Evolutionary conservation across 352 stramenopile genomes (phyloP).

Genomic region (Phytopythium ostracodes): DNA sequence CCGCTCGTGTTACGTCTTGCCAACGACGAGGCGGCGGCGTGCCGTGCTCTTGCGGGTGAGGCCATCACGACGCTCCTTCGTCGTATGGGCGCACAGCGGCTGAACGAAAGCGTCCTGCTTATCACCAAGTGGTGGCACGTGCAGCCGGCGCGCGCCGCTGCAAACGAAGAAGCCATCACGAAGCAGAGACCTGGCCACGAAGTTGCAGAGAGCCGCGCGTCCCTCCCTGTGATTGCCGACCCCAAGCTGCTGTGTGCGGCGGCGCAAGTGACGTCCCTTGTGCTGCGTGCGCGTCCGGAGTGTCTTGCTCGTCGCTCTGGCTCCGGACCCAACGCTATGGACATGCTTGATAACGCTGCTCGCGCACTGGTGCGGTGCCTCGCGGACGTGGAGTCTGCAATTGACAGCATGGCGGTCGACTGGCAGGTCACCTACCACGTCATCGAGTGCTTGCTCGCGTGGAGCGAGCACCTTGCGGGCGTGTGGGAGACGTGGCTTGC

Average conservation of each 20-base stretch:
- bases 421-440: conserved; percentile 71
- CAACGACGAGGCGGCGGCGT: conserved; percentile 93
- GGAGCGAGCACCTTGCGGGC: conserved; percentile 55
- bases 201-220: not conserved
- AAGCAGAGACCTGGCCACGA: conserved; percentile 6
- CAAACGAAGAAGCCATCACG: conserved; percentile 12
- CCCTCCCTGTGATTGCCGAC: conserved; percentile 3
- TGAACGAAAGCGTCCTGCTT: conserved; percentile 89
- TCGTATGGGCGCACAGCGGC: conserved; percentile 86
- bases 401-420: conserved; percentile 38
- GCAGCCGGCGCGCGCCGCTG: not conserved
- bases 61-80: conserved; percentile 84
- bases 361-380: conserved; percentile 34
- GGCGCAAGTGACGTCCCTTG: conserved; percentile 68
- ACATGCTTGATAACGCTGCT: conserved; percentile 36
- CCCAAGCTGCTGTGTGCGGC: conserved; percentile 64
- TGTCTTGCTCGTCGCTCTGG: conserved; percentile 53
- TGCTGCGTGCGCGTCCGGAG: conserved; percentile 69
- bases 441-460: conserved; percentile 56
- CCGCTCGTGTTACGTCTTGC: conserved; percentile 94
- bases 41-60: conserved; percentile 75
- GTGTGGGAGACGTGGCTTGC: conserved; percentile 65
- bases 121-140: conserved; percentile 83
- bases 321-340: conserved; percentile 11
- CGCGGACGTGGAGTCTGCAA: conserved; percentile 32